phyloP scores from a whole-genome alignment of 495 filamentous ascomycete genomes.

The Daldinia caldariorum region DNA sequence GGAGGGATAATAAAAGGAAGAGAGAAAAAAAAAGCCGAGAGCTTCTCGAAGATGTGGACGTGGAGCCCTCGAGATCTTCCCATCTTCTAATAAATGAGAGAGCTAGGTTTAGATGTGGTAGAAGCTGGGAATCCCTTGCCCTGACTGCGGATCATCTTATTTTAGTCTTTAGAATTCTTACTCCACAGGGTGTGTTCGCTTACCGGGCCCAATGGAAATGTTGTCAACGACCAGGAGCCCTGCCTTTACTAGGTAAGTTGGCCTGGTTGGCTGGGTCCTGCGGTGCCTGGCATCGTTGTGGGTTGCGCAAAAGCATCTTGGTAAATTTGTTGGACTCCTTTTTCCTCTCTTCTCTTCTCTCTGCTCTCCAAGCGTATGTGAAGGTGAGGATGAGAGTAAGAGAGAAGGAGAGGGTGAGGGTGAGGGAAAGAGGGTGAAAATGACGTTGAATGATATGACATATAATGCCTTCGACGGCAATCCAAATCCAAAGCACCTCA shows the following conservation, averaged over 20 bases:
- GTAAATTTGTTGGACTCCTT: constrained; percentile 2
- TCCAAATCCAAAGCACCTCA: constrained; percentile 14
- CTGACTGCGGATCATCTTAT: constrained; percentile 42
- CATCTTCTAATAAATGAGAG: constrained; percentile 19
- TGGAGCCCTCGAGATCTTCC: constrained; percentile 32
- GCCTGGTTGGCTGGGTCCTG: constrained; percentile 1
- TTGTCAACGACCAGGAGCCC: constrained; percentile 25
- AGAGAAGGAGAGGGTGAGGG: neutral
- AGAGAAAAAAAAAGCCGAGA: neutral
- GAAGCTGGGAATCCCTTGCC: constrained; percentile 32
- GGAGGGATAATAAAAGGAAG: neutral
- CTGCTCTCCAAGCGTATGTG: neutral
- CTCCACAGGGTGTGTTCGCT: constrained; percentile 38
- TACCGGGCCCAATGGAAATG: constrained; percentile 38
- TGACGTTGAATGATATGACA: neutral
- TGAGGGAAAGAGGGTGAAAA: neutral
- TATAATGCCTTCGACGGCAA: neutral
- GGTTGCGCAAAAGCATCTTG: neutral
- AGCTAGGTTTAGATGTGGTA: constrained; percentile 12
- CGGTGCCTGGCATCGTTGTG: constrained; percentile 6
- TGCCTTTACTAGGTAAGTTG: neutral
- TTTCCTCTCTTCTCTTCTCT: neutral
- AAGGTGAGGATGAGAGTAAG: neutral
- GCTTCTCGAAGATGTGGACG: constrained; percentile 25
- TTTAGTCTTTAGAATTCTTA: constrained; percentile 46